Evolutionary conservation across 495 filamentous ascomycete species (phyloP).

Genomic region (Penicillium macrosclerotiorum): DNA sequence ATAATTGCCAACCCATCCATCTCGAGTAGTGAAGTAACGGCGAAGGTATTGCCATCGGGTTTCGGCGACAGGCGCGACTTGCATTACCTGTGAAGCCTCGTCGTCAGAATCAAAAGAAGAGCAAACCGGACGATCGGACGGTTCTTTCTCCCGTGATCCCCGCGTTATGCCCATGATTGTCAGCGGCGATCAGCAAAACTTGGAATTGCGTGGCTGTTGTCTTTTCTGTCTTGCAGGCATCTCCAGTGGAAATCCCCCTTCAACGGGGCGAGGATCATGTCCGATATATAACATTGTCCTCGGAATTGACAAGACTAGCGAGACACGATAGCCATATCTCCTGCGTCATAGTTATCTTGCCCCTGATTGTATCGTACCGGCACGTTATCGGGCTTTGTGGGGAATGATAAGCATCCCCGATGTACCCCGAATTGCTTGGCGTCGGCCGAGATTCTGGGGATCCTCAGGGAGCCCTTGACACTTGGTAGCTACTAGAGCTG

Average conservation of each 20-base stretch:
- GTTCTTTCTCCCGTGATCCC: conserved; percentile 9
- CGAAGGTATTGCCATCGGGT: conserved; percentile 31
- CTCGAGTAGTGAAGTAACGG: conserved; percentile 48
- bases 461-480: not conserved
- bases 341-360: conserved; percentile 8
- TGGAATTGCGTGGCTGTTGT: not conserved
- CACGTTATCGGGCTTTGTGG: not conserved
- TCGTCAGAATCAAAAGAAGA: conserved; percentile 10
- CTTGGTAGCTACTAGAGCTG: not conserved
- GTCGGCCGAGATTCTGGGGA: conserved; percentile 15
- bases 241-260: not conserved
- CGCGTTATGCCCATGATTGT: conserved; percentile 10
- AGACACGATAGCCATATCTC: conserved; percentile 5
- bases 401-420: conserved; percentile 12
- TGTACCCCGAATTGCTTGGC: conserved; percentile 12
- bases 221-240: not conserved
- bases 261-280: not conserved
- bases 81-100: conserved; percentile 5
- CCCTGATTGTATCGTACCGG: conserved; percentile 3
- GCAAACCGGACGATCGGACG: not conserved
- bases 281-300: conserved; percentile 10
- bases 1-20: conserved; percentile 74
- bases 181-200: not conserved
- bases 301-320: not conserved
- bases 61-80: conserved; percentile 16